phyloP scores from a whole-genome alignment of 2,329 filamentous ascomycete species.

The Hymenoscyphus repandus region DNA sequence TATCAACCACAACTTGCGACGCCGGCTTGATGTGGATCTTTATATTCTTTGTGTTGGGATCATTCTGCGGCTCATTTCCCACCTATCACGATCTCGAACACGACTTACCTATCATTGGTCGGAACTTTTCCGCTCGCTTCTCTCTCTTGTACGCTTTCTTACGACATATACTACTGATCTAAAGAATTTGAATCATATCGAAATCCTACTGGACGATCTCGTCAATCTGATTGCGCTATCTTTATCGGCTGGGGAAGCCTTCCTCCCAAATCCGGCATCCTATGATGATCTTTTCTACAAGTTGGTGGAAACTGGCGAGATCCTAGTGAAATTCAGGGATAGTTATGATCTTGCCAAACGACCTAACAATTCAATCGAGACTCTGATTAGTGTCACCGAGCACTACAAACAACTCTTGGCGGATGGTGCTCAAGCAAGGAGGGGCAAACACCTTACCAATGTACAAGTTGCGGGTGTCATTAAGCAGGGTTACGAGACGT shows the following conservation, averaged over 20 bases:
- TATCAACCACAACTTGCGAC: slow-evolving; percentile 87
- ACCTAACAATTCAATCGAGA: slow-evolving; percentile 70
- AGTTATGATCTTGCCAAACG: slow-evolving; percentile 60
- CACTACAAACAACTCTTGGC: slow-evolving; percentile 85
- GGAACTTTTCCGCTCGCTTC: slow-evolving; percentile 84
- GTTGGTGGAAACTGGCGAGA: slow-evolving; percentile 83
- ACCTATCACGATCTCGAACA: slow-evolving; percentile 75
- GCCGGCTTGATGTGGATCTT: slow-evolving; percentile 76
- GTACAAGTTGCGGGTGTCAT: slow-evolving; percentile 85
- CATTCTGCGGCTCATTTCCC: slow-evolving; percentile 75
- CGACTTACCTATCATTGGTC: slow-evolving; percentile 90
- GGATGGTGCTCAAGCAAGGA: slow-evolving; percentile 44
- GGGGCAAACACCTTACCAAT: slow-evolving; percentile 68
- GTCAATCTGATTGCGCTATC: slow-evolving; percentile 80
- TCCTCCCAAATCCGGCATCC: slow-evolving; percentile 77
- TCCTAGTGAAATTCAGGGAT: slow-evolving; percentile 75
- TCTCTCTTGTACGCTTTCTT: slow-evolving; percentile 85
- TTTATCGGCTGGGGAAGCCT: slow-evolving; percentile 81
- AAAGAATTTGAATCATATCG: slow-evolving; percentile 61
- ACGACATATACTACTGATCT: slow-evolving; percentile 81
- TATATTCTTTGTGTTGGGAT: slow-evolving; percentile 81
- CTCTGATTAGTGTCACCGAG: slow-evolving; percentile 71
- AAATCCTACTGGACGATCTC: slow-evolving; percentile 68
- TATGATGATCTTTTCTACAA: slow-evolving; percentile 99
- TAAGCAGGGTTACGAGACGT: slow-evolving; percentile 91